Conservation (phyloP, 148 eudicot genomes). For the Selenicereus undatus region DNA sequence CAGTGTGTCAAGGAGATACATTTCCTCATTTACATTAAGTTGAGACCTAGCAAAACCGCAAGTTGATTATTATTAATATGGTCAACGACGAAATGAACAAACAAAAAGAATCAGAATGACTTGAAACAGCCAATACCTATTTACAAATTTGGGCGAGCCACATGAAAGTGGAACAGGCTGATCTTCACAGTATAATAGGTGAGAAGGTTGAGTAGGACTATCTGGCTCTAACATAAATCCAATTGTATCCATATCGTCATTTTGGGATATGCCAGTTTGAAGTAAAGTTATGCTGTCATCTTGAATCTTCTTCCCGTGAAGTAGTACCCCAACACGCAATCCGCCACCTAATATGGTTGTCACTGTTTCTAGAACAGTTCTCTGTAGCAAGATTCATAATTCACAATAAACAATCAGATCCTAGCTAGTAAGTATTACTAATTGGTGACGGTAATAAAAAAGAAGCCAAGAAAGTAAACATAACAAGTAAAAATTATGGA, state of each 20-base stretch:
- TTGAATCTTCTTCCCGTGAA: conserved; percentile 80
- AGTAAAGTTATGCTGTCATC: conserved; percentile 82
- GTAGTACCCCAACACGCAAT: conserved; percentile 79
- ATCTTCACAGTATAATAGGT: conserved; percentile 37
- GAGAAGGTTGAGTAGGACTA: conserved; percentile 45
- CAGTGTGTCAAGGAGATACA: conserved; percentile 20
- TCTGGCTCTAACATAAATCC: conserved; percentile 78
- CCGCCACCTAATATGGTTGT: conserved; percentile 69
- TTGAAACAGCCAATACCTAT: conserved; percentile 45
- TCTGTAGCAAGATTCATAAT: conserved; percentile 38
- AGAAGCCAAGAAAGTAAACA: background rate
- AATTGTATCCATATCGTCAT: conserved; percentile 54
- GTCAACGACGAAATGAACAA: background rate
- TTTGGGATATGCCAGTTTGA: conserved; percentile 69
- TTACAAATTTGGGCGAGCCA: conserved; percentile 37
- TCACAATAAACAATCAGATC: background rate
- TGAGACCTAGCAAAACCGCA: conserved; percentile 19
- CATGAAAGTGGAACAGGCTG: conserved; percentile 39
- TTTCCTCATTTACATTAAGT: conserved; percentile 20
- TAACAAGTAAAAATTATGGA: background rate
- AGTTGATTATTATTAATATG: background rate
- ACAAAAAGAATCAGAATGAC: background rate
- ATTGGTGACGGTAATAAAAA: background rate
- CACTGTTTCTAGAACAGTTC: conserved; percentile 81
- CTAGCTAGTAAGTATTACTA: background rate